Base-by-base conservation (phyloP, 2,329 filamentous ascomycete genomes). In the Ophidiomyces ophidiicola region DNA sequence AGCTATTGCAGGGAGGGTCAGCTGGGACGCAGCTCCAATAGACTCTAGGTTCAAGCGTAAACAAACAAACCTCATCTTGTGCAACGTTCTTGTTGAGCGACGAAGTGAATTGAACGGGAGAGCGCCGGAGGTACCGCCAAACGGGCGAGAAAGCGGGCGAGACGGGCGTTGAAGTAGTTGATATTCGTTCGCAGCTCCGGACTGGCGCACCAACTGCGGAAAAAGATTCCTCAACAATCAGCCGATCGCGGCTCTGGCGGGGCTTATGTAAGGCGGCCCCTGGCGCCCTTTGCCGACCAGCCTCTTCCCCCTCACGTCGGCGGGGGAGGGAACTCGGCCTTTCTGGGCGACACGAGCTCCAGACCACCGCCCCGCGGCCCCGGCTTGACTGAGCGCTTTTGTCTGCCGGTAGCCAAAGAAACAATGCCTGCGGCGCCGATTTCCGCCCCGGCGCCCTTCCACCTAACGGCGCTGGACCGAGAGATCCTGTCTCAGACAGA, bases 401-500 rank as follows among this genome's bases (percentile, higher is more conserved):
- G n/a, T n/a, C n/a, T n/a, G n/a, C n/a, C n/a, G n/a, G n/a, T n/a
- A 3, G 10, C n/a, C 30, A n/a, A 12, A n/a, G 19, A 17, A 28
- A 44, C 21, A 20, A 44, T 44, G 42, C 11, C 29, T 10, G 11
- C 38, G 14, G 17, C 21, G 5, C 6, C 38, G 7, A 24, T 14
- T 24, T 5, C 15, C 7, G 6, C 24, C 4, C 19, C 38, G 10
- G n/a, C 34, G 25, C 59, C 64, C 10, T 71, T 71, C 50, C 56
- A 63, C 25, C 59, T 73, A 28, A 73, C 67, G 3, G 59, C 62
- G 26, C 56, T 64, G 37, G 70, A 73, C 51, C 64, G 61, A 21
- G 52, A 64, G 40, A 54, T 71, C 18, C 58, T 74, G 11, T 55
- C 67, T 3, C 67, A 66, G 44, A 68, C 57, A 35, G 70, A 73